Base-by-base conservation (phyloP, 148 eudicot genomes). In the Cornus kousa region DNA sequence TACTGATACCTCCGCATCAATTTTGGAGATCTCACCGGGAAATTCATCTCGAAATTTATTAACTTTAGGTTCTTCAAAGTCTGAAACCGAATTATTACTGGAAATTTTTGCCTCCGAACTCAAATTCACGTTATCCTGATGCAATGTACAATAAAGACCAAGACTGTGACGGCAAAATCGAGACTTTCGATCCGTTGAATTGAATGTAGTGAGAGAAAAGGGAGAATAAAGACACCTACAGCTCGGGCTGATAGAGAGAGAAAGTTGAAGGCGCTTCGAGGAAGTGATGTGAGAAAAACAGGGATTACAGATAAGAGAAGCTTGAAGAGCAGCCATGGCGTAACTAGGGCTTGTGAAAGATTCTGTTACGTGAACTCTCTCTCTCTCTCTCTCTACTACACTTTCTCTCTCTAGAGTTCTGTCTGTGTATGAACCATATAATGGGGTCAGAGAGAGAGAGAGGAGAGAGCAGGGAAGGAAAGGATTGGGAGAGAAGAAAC, bases 261-360 rank as follows among this genome's bases (percentile, higher is more conserved):
- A 66, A 74, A 75, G 78, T 64, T 74, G 90, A 66, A 68, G 83
- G 62, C 59, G 78, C 35, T 59, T 71, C 0, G 74, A 62, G 60
- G 78, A 55, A 72, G 74, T 20, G 71, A 50, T 20, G 68, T 43
- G 72, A 48, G 82, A 80, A 67, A 77, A 70, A 53, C 88, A 86
- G 53, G 93, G 90, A 28, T 83, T 91, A 75, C 19, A 79, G 40
- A 93, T 50, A 32, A 93, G 87, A 39, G 88, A 87, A 76, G 94
- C 90, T 89, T 93, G 97, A 13, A 95, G 88, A 33, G 89, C 78
- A n/a, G 86, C 70, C 91, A 88, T 88, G 79, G 74, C 64, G 22
- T 12, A 40, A 39, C 53, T 65, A 48, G 72, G 80, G 74, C 24
- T 78, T 78, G 39, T 10, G 35, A 40, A 24, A 60, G 73, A 77